phyloP scores from a whole-genome alignment of 768 basidiomycete genomes.

The Suillus discolor region DNA sequence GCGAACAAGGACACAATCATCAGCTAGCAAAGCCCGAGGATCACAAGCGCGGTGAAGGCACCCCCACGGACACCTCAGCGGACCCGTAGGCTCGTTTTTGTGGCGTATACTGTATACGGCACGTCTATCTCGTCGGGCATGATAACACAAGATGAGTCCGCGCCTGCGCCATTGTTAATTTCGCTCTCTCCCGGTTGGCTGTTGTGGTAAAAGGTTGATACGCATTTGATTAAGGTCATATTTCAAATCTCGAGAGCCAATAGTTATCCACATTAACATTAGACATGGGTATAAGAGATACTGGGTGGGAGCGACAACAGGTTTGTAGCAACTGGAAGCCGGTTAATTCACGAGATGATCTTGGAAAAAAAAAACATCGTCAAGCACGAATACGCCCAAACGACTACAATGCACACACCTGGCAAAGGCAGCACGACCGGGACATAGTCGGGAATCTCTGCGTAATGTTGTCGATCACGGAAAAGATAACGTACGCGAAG shows the following conservation, averaged over 20 bases:
- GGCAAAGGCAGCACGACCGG: conserved; percentile 74
- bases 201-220: neutral
- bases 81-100: neutral
- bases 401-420: conserved; percentile 50
- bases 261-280: neutral
- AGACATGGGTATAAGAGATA: neutral
- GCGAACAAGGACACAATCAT: neutral
- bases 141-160: neutral
- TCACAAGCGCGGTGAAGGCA: neutral
- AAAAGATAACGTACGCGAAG: conserved; percentile 79
- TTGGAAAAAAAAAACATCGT: conserved; percentile 13
- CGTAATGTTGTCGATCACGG: conserved; percentile 70
- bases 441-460: conserved; percentile 72
- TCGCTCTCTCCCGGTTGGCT: conserved; percentile 1
- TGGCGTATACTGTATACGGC: neutral
- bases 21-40: neutral
- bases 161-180: neutral
- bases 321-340: neutral
- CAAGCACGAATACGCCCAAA: conserved; percentile 1
- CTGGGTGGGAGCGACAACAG: neutral
- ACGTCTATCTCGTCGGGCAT: neutral
- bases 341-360: conserved; percentile 33
- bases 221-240: neutral
- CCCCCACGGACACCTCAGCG: neutral
- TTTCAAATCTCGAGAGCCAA: neutral